Evolutionary conservation across 371 early-diverging fungal species (phyloP).

Genomic region (Mortierella sp.): DNA sequence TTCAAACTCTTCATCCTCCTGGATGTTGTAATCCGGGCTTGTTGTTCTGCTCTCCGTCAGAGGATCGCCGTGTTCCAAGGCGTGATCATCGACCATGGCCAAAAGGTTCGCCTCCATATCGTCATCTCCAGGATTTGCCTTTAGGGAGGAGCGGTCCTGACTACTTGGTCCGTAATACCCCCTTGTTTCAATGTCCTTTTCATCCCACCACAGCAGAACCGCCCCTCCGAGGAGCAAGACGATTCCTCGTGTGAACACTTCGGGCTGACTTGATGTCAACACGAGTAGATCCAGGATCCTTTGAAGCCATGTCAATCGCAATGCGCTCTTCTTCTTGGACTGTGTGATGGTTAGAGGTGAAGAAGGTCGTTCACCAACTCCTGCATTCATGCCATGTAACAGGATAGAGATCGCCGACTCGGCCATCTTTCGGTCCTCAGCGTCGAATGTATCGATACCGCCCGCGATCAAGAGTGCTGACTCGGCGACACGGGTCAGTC

Average conservation of each 20-base stretch:
- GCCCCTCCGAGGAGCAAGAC: slow-evolving; percentile 36
- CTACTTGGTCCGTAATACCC: neutral
- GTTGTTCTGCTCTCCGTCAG: neutral
- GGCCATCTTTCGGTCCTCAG: slow-evolving; percentile 25
- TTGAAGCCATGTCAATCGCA: slow-evolving; percentile 56
- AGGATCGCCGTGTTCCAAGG: slow-evolving; percentile 15
- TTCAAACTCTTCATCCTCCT: slow-evolving; percentile 41
- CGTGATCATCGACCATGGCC: slow-evolving; percentile 49
- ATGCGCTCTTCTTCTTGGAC: slow-evolving; percentile 20
- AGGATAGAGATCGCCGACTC: slow-evolving; percentile 45
- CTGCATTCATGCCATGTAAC: slow-evolving; percentile 36
- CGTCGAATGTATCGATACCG: slow-evolving; percentile 13
- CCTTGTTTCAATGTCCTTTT: slow-evolving; percentile 1
- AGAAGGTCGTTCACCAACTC: slow-evolving; percentile 16
- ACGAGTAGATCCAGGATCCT: slow-evolving; percentile 65
- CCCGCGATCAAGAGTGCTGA: slow-evolving; percentile 26
- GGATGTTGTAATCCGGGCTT: slow-evolving; percentile 23
- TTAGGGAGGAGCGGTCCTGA: neutral
- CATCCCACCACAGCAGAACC: slow-evolving; percentile 44
- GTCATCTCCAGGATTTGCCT: slow-evolving; percentile 6
- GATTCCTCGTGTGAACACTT: slow-evolving; percentile 24
- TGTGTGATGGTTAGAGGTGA: neutral
- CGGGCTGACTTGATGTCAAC: slow-evolving; percentile 45
- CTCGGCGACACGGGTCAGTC: slow-evolving; percentile 25
- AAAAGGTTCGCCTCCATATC: slow-evolving; percentile 29